A percentile compares a stretch with the other conserved stretches of the same genome.
phyloP scores from a whole-genome alignment of 164 flowering plant species.

The Tetracentron sinense region DNA sequence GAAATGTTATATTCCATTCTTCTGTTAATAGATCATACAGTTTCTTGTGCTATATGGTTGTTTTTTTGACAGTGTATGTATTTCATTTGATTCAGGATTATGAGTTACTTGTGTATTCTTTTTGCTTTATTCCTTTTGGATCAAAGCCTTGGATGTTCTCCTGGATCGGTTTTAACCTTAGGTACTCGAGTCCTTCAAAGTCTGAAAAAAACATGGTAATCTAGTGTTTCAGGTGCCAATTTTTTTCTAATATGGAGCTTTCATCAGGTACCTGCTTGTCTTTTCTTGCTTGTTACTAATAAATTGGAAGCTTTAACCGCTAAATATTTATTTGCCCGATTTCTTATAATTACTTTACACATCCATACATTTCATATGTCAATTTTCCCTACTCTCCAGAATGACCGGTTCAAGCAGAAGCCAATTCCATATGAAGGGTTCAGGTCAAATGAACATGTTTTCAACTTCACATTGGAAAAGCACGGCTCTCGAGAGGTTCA shows the following conservation, averaged over 20 bases:
- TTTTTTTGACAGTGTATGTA: conserved; percentile 17
- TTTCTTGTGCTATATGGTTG: conserved; percentile 23
- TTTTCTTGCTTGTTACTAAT: neutral
- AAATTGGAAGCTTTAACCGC: no score
- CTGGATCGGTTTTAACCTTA: conserved; percentile 23
- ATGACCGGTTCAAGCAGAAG: conserved; percentile 32
- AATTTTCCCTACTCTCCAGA: conserved; percentile 11
- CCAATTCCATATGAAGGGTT: conserved; percentile 12
- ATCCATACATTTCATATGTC: no score
- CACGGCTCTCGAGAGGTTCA: no score
- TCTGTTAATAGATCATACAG: conserved; percentile 30
- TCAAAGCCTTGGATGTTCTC: conserved; percentile 34
- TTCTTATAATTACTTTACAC: neutral
- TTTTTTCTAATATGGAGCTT: conserved; percentile 6
- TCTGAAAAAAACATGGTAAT: conserved; percentile 20
- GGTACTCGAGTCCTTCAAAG: conserved; percentile 21
- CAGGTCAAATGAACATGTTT: neutral
- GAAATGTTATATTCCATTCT: conserved; percentile 23
- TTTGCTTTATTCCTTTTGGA: conserved; percentile 19
- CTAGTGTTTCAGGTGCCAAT: conserved; percentile 23
- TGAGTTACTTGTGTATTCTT: conserved; percentile 27
- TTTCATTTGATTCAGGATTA: conserved; percentile 31
- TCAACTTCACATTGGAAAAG: conserved; percentile 2
- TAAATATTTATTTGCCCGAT: no score
- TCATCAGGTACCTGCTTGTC: conserved; percentile 11